Evolutionary conservation across 192 early-diverging fungal genomes (phyloP), one percentile per base, ranked within the genome.

Genomic region (Martensiomyces pterosporus): DNA sequence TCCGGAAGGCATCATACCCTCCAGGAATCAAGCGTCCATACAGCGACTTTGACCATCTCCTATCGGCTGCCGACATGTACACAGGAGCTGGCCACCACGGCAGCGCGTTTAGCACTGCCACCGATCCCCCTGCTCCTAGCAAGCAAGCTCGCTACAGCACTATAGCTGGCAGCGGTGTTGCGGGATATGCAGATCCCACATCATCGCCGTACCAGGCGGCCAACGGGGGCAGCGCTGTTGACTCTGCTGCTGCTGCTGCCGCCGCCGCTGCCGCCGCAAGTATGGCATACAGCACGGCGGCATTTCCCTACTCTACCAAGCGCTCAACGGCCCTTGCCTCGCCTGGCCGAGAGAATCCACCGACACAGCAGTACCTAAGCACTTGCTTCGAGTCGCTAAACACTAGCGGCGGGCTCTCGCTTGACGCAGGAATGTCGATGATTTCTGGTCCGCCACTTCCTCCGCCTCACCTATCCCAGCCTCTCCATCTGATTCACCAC

Each of bases 61-160:
- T 72, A 9, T 59, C 57, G 15, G 61, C 68, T 9, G 57, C 68
- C 25, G 61, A 72, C 34, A 52, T 72, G 60, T 64, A 56, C 42
- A 38, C 47, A 1, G 27, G 42, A 1, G 25, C 26, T 27, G 36
- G 51, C n/a, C 27, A 25, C 39, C n/a, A 36, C 19, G 35, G 9
- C 14, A 22, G 22, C 4, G 15, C 34, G 35, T 4, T 17, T 39
- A 23, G n/a, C n/a, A n/a, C n/a, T n/a, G n/a, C n/a, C n/a, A n/a
- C n/a, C n/a, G n/a, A n/a, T n/a, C n/a, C n/a, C n/a, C n/a, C n/a
- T n/a, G n/a, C n/a, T 9, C 21, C 44, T 39, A 48, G 17, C 34
- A 48, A 48, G 10, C 47, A 48, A 34, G 15, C 35, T n/a, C 17
- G 32, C 29, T 12, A 5, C 29, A 32, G 29, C 29, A 12, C 29